These are phyloP conservation scores for Phialophora verrucosa DNA, from an alignment of 2,329 filamentous ascomycete species.

Conservation along the genomic window DNA sequence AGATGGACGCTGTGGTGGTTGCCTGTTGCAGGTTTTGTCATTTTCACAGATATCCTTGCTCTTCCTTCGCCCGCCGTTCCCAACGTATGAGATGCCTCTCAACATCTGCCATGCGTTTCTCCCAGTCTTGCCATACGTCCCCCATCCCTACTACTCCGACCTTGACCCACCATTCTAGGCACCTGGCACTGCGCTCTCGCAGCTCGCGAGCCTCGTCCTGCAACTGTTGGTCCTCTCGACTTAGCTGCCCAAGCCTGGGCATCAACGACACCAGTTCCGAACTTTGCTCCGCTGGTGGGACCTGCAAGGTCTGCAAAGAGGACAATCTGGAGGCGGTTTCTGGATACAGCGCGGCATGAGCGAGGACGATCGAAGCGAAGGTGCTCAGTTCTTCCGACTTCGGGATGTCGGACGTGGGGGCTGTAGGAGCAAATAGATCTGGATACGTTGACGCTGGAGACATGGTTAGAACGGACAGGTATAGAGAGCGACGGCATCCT, in stretches of 20 bases:
- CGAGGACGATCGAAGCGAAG: constrained; percentile 46
- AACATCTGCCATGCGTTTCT: constrained; percentile 68
- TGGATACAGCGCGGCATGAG: constrained; percentile 54
- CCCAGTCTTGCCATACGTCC: constrained; percentile 72
- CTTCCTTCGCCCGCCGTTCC: constrained; percentile 58
- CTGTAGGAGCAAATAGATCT: constrained; percentile 26
- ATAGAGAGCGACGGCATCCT: not conserved
- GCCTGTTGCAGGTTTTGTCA: constrained; percentile 22
- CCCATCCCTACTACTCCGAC: constrained; percentile 70
- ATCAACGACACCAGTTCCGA: constrained; percentile 50
- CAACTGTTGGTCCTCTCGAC: constrained; percentile 48
- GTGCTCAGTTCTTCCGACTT: constrained; percentile 41
- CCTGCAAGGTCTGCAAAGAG: constrained; percentile 55
- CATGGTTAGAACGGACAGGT: constrained; percentile 3
- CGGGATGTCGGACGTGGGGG: constrained; percentile 21
- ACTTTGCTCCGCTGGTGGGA: constrained; percentile 51
- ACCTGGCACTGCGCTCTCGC: constrained; percentile 51
- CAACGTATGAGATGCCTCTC: constrained; percentile 70
- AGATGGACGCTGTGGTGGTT: not conserved
- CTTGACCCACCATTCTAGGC: constrained; percentile 75
- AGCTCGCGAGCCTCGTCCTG: constrained; percentile 49
- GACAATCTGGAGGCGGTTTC: constrained; percentile 55
- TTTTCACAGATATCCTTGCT: constrained; percentile 51
- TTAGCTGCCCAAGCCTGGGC: constrained; percentile 49
- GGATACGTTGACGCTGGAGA: constrained; percentile 21